Evolutionary conservation across 116 monocot species (phyloP).

Genomic region (Zostera marina): DNA sequence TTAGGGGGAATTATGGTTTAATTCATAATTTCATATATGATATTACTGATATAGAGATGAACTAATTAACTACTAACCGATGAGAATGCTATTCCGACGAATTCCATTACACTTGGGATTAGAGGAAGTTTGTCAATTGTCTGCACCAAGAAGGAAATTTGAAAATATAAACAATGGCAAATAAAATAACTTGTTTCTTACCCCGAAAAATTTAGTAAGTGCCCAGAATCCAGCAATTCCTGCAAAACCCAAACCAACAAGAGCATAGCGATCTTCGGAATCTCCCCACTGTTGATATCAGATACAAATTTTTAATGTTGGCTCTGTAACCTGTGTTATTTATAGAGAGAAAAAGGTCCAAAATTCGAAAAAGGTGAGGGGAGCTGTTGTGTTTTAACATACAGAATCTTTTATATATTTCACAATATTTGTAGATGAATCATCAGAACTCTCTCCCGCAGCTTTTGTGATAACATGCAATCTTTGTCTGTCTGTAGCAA

Average conservation of each 20-base stretch:
- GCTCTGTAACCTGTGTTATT: no score
- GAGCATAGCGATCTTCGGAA: conserved; percentile 65
- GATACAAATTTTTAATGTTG: conserved; percentile 1
- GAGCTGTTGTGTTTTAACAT: neutral
- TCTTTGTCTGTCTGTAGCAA: conserved; percentile 26
- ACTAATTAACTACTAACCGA: conserved; percentile 27
- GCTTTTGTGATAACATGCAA: conserved; percentile 32
- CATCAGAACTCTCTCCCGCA: conserved; percentile 38
- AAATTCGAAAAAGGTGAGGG: no score
- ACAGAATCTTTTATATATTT: conserved; percentile 44
- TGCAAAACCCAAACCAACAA: conserved; percentile 74
- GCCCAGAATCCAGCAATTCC: conserved; percentile 67
- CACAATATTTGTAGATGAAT: conserved; percentile 51
- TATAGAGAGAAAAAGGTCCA: no score
- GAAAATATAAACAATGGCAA: neutral
- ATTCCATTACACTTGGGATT: conserved; percentile 40
- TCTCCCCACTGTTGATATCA: conserved; percentile 36
- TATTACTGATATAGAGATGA: no score
- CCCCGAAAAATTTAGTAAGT: conserved; percentile 31
- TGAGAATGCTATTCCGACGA: conserved; percentile 73
- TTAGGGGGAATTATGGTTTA: neutral
- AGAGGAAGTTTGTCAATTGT: conserved; percentile 72
- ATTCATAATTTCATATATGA: no score
- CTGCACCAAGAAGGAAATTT: conserved; percentile 15
- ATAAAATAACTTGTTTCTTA: neutral